Evolutionary conservation across 1,139 yeast genomes (phyloP), one percentile per base, ranked within the genome.

Genomic region (Nakaseomyces bracarensis): DNA sequence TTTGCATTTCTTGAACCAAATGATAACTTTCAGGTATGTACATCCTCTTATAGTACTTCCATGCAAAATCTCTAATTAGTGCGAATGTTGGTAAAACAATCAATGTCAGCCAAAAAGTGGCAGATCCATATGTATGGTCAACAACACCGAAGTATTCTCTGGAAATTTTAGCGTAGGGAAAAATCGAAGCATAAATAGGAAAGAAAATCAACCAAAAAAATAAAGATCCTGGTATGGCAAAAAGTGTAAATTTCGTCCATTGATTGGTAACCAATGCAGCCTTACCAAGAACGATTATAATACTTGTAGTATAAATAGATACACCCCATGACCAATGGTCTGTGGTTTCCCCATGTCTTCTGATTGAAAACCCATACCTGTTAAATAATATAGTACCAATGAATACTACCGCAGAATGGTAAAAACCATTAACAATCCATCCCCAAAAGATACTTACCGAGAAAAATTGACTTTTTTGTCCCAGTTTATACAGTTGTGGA

Each of bases 251-350:
- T 61, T 89, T 87, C 36, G 96, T 93, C 98, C 98, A 93, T 69
- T 85, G 77, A 30, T 85, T 85, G 1, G 94, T 86, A 27, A 89
- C 77, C 47, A 93, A 69, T 0, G 95, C 96, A 0, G 99, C 98
- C 61, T 93, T 93, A 6, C 96, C 96, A 41, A 93, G 71, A 0
- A 93, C 93, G 0, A 96, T 89, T 44, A 89, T 68, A 2, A 89
- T 77, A 62, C 96, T 85, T 0, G 94, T 75, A 1, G 98, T 84
- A 63, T 81, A 93, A 6, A 87, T 69, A 1, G 95, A 84, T 11
- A 91, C 83, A 43, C 98, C 98, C 91, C 95, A 86, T 1, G 83
- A 70, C 97, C 98, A 91, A 57, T 86, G 91, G 58, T 87, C 91
- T 2, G 84, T 82, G n/a, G 79, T 68, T 44, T 70, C 67, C 3